A percentile compares a stretch with the other conserved stretches of the same genome.
Conservation (phyloP, 805 yeast species). For the Scheffersomyces stipitis region DNA sequence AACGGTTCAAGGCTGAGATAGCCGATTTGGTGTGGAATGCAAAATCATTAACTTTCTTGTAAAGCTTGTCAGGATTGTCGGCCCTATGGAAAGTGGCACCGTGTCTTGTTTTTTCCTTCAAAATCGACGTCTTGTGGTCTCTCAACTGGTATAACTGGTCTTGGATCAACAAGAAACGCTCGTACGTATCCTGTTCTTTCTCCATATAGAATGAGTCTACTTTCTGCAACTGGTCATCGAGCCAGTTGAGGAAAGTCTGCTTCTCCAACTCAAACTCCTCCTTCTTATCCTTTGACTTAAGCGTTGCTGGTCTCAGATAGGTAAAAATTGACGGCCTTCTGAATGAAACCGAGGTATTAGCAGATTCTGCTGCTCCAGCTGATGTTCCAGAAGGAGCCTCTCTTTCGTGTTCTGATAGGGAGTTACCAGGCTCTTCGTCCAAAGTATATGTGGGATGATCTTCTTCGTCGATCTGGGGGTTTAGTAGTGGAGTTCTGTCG, state of each 20-base stretch:
- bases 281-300: constrained; percentile 11
- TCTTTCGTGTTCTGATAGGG: neutral
- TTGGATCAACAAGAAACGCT: constrained; percentile 59
- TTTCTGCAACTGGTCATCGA: constrained; percentile 58
- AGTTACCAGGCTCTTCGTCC: neutral
- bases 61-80: constrained; percentile 11
- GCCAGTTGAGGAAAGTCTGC: constrained; percentile 61
- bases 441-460: neutral
- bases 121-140: constrained; percentile 43
- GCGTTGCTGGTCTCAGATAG: constrained; percentile 15
- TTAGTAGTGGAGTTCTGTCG: constrained; percentile 4
- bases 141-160: constrained; percentile 66
- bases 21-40: constrained; percentile 28
- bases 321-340: constrained; percentile 21
- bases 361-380: neutral
- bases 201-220: constrained; percentile 61
- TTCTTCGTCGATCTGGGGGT: constrained; percentile 3
- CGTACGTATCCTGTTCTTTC: constrained; percentile 59
- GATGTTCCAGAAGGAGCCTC: neutral
- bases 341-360: neutral
- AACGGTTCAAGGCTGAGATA: constrained; percentile 23
- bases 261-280: constrained; percentile 35
- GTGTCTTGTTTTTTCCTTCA: constrained; percentile 9
- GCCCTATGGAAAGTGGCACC: constrained; percentile 2
- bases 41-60: constrained; percentile 25